Base-by-base conservation (phyloP, 257 asterid genomes). In the Asclepias syriaca region DNA sequence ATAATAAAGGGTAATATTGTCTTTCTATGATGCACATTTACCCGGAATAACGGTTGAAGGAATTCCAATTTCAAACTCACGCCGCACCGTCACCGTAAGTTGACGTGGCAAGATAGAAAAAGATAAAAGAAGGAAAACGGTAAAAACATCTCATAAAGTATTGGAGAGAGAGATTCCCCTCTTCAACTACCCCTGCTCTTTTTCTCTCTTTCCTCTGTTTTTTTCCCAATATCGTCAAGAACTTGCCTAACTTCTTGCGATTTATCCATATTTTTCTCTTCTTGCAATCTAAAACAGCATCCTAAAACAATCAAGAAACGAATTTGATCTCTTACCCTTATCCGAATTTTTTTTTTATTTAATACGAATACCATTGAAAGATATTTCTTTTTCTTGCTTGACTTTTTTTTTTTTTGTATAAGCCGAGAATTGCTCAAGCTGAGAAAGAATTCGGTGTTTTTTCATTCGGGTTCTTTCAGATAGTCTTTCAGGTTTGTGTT, bases 381-480 rank as follows among this genome's bases (percentile, higher is more conserved):
- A 46, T 0, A 51, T 2, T 4, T 43, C 10, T 43, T 9, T 43
- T 43, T 16, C 18, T 14, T n/a, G 22, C 46, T 32, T 34, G n/a
- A 32, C 45, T 27, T 27, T 24, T 24, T 24, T 24, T 24, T 24
- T 24, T 24, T 24, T 16, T 48, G 27, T 68, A 68, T 68, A 21
- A 68, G 13, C 43, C 16, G 29, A 21, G 27, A 50, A 50, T 68
- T 68, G 72, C 27, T 50, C n/a, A 61, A 22, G 15, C 32, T 54
- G 49, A 18, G 14, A 37, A 37, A 37, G 50, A 64, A 64, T 37
- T 3, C 19, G 24, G 60, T 50, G 72, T 51, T 68, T 49, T 68
- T 68, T 14, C 45, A 27, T 29, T 68, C 75, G 76, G 70, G 50
- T 78, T 70, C 66, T 37, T 46, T 71, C 69, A 45, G 34, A 54